Evolutionary conservation across 805 yeast species (phyloP).

Genomic region (Ogataea siamensis): DNA sequence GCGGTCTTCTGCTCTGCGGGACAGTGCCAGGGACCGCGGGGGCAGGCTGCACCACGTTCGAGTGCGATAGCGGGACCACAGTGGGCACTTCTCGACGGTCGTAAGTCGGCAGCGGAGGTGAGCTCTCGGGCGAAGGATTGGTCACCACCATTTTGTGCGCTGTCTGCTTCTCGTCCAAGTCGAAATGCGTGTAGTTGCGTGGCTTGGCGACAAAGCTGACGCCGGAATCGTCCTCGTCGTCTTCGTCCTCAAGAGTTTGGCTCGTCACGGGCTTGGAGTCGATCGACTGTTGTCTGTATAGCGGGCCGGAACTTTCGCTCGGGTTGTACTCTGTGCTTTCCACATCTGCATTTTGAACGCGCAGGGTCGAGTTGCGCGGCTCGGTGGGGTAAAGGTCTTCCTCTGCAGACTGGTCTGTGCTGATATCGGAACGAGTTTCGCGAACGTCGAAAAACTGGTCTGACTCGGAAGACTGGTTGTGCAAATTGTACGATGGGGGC

Average conservation of each 20-base stretch:
- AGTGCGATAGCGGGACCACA: constrained; percentile 32
- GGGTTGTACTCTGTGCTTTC: constrained; percentile 2
- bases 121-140: constrained; percentile 19
- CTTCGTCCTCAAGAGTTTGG: constrained; percentile 10
- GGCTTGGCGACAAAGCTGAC: constrained; percentile 38
- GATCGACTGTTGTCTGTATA: constrained; percentile 15
- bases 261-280: constrained; percentile 8
- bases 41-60: constrained; percentile 23
- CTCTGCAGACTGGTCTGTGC: constrained; percentile 4
- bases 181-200: constrained; percentile 32
- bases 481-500: constrained; percentile 4
- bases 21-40: constrained; percentile 10
- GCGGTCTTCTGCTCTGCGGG: constrained; percentile 34
- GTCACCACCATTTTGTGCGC: constrained; percentile 26
- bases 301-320: constrained; percentile 11
- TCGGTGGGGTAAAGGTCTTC: constrained; percentile 18
- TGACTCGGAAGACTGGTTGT: constrained; percentile 6
- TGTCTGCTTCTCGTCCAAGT: constrained; percentile 15
- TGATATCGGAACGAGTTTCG: constrained; percentile 14
- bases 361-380: constrained; percentile 3
- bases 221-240: constrained; percentile 23
- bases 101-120: constrained; percentile 24
- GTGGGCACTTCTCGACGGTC: constrained; percentile 40
- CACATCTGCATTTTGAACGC: constrained; percentile 3
- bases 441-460: constrained; percentile 18